A percentile compares a stretch with the other conserved stretches of the same genome.
Conservation (phyloP, 2,329 filamentous ascomycete species). For the Fusarium devonianum region DNA sequence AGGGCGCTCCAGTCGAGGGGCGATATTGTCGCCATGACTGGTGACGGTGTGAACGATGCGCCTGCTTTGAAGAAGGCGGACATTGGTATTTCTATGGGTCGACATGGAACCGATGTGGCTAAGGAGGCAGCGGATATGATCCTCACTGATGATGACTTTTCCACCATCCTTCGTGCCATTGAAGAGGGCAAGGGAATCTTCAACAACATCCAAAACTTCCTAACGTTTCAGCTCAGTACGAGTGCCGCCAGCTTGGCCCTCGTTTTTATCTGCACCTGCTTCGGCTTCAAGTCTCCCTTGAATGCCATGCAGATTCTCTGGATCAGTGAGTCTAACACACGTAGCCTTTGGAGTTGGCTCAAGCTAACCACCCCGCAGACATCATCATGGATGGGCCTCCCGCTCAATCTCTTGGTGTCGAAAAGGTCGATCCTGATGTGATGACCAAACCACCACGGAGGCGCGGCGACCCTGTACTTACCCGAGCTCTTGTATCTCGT, state of each 20-base stretch:
- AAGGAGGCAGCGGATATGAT: conserved; percentile 98
- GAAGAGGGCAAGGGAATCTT: conserved; percentile 99
- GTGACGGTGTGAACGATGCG: conserved; percentile 97
- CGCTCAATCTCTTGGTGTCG: conserved; percentile 94
- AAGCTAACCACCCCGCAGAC: conserved; percentile 62
- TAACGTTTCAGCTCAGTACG: conserved; percentile 97
- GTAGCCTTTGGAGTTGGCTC: not conserved
- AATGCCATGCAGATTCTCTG: conserved; percentile 99
- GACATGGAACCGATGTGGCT: conserved; percentile 92
- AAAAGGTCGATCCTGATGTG: conserved; percentile 91
- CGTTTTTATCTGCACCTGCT: conserved; percentile 88
- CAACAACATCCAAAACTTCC: conserved; percentile 99
- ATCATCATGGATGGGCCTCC: conserved; percentile 99
- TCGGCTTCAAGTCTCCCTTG: conserved; percentile 93
- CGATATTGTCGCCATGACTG: conserved; percentile 98
- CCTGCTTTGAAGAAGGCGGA: conserved; percentile 96
- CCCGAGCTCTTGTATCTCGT: conserved; percentile 78
- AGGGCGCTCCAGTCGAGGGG: conserved; percentile 88
- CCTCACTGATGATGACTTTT: conserved; percentile 87
- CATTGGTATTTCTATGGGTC: conserved; percentile 97
- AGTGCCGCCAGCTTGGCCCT: conserved; percentile 92
- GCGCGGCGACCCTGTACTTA: conserved; percentile 90
- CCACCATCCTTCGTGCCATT: conserved; percentile 91
- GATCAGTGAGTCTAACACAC: conserved; percentile 83
- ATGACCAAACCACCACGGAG: conserved; percentile 88